A percentile compares a stretch with the other conserved stretches of the same genome.
phyloP scores from a whole-genome alignment of 2,329 filamentous ascomycete species.

The Monosporascus sp. region DNA sequence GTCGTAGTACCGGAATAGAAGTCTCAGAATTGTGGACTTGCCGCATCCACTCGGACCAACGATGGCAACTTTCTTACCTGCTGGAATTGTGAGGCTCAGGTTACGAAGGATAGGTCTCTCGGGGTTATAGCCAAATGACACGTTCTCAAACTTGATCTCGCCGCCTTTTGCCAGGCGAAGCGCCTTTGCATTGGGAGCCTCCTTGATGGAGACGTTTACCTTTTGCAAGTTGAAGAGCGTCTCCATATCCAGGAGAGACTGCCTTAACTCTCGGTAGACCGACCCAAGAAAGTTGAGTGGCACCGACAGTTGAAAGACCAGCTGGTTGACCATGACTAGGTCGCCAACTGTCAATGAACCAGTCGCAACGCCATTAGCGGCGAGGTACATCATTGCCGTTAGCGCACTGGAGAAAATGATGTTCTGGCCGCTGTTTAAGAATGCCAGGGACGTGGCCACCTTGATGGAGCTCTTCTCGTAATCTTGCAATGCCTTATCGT shows the following conservation, averaged over 20 bases:
- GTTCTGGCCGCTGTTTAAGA: conserved; percentile 93
- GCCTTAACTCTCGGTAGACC: conserved; percentile 90
- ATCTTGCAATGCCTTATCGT: conserved; percentile 76
- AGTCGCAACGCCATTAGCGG: conserved; percentile 78
- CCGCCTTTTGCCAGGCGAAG: conserved; percentile 71
- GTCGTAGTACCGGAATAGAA: conserved; percentile 94
- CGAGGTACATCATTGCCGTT: conserved; percentile 97
- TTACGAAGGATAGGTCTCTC: conserved; percentile 84
- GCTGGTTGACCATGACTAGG: conserved; percentile 96
- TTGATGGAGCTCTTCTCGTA: conserved; percentile 97
- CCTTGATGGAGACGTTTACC: conserved; percentile 82
- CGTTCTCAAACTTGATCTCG: conserved; percentile 90
- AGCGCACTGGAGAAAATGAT: conserved; percentile 93
- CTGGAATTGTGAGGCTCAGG: conserved; percentile 82
- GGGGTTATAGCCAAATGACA: conserved; percentile 85
- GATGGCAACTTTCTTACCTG: conserved; percentile 91
- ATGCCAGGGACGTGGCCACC: conserved; percentile 85
- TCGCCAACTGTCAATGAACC: conserved; percentile 87
- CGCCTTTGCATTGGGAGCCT: conserved; percentile 67
- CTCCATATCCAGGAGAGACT: conserved; percentile 96
- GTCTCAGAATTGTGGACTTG: conserved; percentile 85
- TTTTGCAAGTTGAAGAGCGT: conserved; percentile 97
- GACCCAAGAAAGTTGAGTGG: conserved; percentile 97
- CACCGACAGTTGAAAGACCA: conserved; percentile 95
- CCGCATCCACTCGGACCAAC: conserved; percentile 94